phyloP scores from a whole-genome alignment of 805 yeast species.

The Saccharomycopsis capsularis region DNA sequence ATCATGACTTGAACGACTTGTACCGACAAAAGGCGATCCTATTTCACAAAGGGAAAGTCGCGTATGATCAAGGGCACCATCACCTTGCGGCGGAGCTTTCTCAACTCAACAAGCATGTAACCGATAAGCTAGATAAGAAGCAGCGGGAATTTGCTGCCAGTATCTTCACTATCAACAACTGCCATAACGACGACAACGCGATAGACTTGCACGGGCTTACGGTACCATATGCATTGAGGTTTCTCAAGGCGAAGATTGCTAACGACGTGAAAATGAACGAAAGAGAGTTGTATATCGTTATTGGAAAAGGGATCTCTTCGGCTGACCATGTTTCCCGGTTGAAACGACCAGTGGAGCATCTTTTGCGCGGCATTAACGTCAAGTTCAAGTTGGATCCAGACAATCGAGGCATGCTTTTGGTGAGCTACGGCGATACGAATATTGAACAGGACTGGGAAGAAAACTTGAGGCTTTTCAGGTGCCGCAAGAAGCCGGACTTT shows the following conservation, averaged over 20 bases:
- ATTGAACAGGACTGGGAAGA: neutral
- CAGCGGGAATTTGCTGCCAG: no score
- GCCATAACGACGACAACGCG: neutral
- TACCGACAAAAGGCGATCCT: no score
- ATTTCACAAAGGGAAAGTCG: no score
- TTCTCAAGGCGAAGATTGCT: neutral
- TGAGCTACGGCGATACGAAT: neutral
- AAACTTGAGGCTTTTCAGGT: neutral
- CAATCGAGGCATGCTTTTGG: neutral
- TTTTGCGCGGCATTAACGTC: neutral
- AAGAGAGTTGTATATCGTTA: neutral
- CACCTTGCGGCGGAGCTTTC: no score
- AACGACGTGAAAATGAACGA: neutral
- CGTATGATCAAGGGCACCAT: no score
- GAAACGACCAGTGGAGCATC: neutral
- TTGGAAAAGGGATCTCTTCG: neutral
- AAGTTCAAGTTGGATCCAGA: neutral
- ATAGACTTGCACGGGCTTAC: neutral
- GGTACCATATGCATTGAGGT: neutral
- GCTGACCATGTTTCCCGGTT: neutral
- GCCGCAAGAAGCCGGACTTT: no score
- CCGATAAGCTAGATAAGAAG: no score
- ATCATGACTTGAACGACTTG: no score
- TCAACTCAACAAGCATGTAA: no score
- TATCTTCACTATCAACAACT: neutral